Evolutionary conservation across 495 filamentous ascomycete genomes (phyloP).

Genomic region (Trypethelium eluteriae): DNA sequence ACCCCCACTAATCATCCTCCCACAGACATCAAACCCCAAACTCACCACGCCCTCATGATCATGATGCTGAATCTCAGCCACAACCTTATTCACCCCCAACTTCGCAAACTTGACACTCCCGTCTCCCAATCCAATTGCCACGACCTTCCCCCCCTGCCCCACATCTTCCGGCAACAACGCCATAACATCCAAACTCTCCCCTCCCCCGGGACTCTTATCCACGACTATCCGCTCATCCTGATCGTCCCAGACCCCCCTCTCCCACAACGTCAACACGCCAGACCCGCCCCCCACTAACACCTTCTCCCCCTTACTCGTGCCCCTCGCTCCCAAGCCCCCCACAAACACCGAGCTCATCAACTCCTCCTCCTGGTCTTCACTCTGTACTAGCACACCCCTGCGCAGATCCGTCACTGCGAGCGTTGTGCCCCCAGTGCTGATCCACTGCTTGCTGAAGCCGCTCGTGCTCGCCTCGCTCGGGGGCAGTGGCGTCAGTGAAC

Average conservation of each 20-base stretch:
- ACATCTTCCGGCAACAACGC: slow-evolving; percentile 57
- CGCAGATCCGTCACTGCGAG: slow-evolving; percentile 82
- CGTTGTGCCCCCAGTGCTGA: slow-evolving; percentile 83
- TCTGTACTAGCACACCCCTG: slow-evolving; percentile 69
- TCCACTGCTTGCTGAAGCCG: slow-evolving; percentile 84
- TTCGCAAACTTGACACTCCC: slow-evolving; percentile 52
- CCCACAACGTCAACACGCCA: slow-evolving; percentile 85
- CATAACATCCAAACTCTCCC: slow-evolving; percentile 66
- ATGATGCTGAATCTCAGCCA: slow-evolving; percentile 61
- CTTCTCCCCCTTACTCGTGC: slow-evolving; percentile 59
- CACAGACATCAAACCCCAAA: slow-evolving; percentile 71
- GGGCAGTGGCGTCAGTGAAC: slow-evolving; percentile 77
- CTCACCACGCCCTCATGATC: slow-evolving; percentile 74
- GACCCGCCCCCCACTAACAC: slow-evolving; percentile 69
- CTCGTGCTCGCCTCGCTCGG: slow-evolving; percentile 67
- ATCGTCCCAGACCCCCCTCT: slow-evolving; percentile 87
- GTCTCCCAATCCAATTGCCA: slow-evolving; percentile 69
- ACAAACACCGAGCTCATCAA: slow-evolving; percentile 72
- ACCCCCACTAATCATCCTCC: slow-evolving; percentile 79
- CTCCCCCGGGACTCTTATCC: slow-evolving; percentile 46
- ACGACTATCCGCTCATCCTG: slow-evolving; percentile 81
- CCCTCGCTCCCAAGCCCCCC: slow-evolving; percentile 53
- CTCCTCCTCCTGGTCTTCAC: slow-evolving; percentile 92
- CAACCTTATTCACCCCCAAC: slow-evolving; percentile 52
- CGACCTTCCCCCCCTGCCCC: slow-evolving; percentile 54